These are phyloP conservation scores for Cercospora nicotianae DNA, from an alignment of 2,329 filamentous ascomycete species.

Conservation along the genomic window DNA sequence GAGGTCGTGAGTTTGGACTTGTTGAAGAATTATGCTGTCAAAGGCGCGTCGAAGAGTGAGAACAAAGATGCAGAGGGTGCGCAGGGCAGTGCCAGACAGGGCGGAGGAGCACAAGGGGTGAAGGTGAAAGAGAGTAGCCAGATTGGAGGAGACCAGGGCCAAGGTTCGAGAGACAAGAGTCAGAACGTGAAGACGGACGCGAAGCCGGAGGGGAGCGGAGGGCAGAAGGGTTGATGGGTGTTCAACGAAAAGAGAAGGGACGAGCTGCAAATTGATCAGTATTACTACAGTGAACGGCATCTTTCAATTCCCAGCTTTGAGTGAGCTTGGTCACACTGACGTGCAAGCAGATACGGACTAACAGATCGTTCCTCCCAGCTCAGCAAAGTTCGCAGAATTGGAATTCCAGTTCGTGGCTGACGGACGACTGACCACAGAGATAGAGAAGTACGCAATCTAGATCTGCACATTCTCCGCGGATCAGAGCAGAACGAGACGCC, in stretches of 20 bases:
- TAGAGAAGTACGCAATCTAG: background rate
- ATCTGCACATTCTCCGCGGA: constrained; percentile 1
- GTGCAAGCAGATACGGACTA: background rate
- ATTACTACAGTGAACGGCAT: background rate
- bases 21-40: constrained; percentile 22
- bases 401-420: background rate
- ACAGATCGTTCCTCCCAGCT: background rate
- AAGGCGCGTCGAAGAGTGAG: constrained; percentile 1
- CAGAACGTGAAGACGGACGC: background rate
- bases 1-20: constrained; percentile 19
- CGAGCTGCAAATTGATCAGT: background rate
- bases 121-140: constrained; percentile 11
- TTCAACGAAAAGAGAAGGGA: background rate
- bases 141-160: constrained; percentile 4
- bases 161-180: background rate
- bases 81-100: background rate
- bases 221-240: background rate
- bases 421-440: background rate
- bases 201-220: background rate
- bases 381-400: background rate
- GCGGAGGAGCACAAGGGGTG: background rate
- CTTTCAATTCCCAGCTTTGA: background rate
- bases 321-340: background rate
- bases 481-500: background rate
- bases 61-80: background rate